Percentiles rank a stretch among this genome's conserved stretches.
Evolutionary conservation across 495 filamentous ascomycete species (phyloP).

Genomic region (Trichocladium uniseriatum): DNA sequence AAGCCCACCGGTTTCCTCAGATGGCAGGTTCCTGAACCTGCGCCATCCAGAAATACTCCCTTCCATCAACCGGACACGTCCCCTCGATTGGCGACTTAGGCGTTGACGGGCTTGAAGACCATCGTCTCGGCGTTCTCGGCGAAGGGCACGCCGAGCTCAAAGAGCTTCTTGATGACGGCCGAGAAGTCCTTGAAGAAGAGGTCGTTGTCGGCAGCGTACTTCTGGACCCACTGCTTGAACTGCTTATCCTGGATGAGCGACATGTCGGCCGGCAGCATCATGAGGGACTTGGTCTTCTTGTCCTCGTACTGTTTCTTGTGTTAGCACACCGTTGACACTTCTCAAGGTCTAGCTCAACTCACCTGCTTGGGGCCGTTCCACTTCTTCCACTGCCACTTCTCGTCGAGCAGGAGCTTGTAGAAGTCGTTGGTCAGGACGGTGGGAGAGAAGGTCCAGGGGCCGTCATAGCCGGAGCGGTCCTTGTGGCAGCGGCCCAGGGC

Average conservation of each 20-base stretch:
- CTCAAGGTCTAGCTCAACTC: background rate
- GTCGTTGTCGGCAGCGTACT: conserved; percentile 86
- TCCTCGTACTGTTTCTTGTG: conserved; percentile 60
- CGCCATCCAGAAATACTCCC: no score
- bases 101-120: conserved; percentile 58
- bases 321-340: background rate
- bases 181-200: conserved; percentile 91
- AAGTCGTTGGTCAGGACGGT: conserved; percentile 93
- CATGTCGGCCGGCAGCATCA: conserved; percentile 96
- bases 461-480: conserved; percentile 79
- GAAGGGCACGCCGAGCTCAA: conserved; percentile 95
- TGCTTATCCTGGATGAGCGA: conserved; percentile 79
- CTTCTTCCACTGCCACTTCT: conserved; percentile 90
- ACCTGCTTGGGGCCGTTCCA: conserved; percentile 76
- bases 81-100: conserved; percentile 3
- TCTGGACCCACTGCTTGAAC: conserved; percentile 76
- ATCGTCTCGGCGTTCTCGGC: conserved; percentile 52
- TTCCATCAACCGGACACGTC: background rate
- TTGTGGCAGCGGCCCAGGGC: conserved; percentile 88
- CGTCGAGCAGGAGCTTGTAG: conserved; percentile 74
- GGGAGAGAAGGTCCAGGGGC: conserved; percentile 94
- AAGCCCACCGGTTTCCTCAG: background rate
- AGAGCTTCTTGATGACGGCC: conserved; percentile 66
- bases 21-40: background rate
- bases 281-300: conserved; percentile 70